These are phyloP conservation scores for Dissophora ornata DNA, from an alignment of 192 early-diverging fungal genomes.

Conservation along the genomic window DNA sequence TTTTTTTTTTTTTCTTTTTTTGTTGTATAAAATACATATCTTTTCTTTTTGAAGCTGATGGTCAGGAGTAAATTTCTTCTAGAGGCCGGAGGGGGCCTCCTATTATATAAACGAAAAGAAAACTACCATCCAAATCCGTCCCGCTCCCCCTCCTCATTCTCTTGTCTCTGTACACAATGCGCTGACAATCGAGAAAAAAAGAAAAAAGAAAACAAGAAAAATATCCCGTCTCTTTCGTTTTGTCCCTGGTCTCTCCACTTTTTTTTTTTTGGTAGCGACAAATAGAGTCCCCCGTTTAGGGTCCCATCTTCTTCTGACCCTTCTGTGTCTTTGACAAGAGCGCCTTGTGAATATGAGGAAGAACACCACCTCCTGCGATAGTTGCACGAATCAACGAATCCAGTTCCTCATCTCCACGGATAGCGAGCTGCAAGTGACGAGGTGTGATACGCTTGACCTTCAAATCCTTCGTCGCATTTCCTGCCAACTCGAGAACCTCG, in stretches of 20 bases:
- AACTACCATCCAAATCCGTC: too few relatives aligned
- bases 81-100: too few relatives aligned
- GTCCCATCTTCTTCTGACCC: conserved; percentile 59
- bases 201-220: conserved; percentile 6
- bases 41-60: too few relatives aligned
- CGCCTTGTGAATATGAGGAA: conserved; percentile 77
- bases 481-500: conserved; percentile 92
- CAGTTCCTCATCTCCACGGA: conserved; percentile 93
- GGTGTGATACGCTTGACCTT: conserved; percentile 93
- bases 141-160: too few relatives aligned
- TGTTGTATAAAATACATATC: too few relatives aligned
- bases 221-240: background rate
- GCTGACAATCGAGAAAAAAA: too few relatives aligned
- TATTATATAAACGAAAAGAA: too few relatives aligned
- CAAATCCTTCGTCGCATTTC: conserved; percentile 91
- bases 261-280: background rate
- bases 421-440: conserved; percentile 90
- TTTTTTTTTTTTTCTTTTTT: background rate
- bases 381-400: conserved; percentile 90
- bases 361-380: conserved; percentile 89
- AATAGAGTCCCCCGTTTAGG: conserved; percentile 6
- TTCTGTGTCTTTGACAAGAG: conserved; percentile 65
- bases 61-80: too few relatives aligned
- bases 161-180: too few relatives aligned
- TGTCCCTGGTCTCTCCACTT: background rate